phyloP scores from a whole-genome alignment of 2,329 filamentous ascomycete species.

The Trichoderma sp. region DNA sequence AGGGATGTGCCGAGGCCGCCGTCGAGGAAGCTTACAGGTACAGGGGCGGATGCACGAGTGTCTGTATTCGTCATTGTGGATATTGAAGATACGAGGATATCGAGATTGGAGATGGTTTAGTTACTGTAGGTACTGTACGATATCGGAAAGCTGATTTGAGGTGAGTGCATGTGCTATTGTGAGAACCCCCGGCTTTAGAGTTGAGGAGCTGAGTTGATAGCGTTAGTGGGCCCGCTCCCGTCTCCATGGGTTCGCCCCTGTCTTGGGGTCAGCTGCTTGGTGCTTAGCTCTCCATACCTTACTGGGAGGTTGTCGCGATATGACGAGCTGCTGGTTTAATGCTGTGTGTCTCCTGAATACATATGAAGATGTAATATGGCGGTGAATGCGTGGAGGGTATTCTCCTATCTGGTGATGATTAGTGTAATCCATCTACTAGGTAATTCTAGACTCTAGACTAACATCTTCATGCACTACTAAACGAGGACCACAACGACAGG shows the following conservation, averaged over 20 bases:
- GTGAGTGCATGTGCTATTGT: not conserved
- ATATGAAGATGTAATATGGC: not conserved
- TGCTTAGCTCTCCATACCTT: not conserved
- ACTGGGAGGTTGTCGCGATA: not conserved
- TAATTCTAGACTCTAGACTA: not conserved
- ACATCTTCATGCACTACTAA: not conserved
- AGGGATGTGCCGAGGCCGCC: constrained; percentile 68
- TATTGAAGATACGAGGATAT: not conserved
- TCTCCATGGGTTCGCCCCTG: not conserved
- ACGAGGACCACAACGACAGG: not conserved
- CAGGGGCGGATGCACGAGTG: constrained; percentile 4
- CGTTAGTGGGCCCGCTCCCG: not conserved
- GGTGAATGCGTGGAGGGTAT: not conserved
- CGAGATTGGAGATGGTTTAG: not conserved
- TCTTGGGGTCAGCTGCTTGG: not conserved
- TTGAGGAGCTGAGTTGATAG: not conserved
- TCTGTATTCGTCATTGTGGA: not conserved
- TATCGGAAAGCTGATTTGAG: not conserved
- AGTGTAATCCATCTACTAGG: not conserved
- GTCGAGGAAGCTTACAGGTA: constrained; percentile 55
- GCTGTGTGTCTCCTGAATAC: not conserved
- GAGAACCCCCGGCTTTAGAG: not conserved
- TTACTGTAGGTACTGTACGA: not conserved
- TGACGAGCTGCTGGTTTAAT: not conserved
- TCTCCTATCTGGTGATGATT: not conserved